Conservation (phyloP, 192 early-diverging fungal species). For the Allomyces macrogynus region DNA sequence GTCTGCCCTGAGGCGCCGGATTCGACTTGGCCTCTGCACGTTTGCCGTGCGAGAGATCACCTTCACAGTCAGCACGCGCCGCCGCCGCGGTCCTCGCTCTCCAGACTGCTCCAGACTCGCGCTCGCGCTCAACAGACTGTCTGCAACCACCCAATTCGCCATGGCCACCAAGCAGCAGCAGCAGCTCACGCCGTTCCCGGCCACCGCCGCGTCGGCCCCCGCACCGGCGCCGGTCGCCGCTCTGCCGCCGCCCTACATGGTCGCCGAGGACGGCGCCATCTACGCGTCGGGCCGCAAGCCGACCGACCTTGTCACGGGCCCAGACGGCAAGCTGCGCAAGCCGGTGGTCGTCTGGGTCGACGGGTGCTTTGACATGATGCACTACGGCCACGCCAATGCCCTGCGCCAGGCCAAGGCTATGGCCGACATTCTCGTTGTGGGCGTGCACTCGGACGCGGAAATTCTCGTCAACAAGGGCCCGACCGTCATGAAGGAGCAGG, state of each 20-base stretch:
- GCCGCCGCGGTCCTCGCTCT: no score
- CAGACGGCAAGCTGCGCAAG: not conserved
- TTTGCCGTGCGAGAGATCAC: no score
- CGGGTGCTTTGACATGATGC: conserved; percentile 95
- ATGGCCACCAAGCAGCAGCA: no score
- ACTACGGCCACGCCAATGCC: conserved; percentile 92
- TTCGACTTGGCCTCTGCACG: no score
- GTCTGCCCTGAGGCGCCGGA: no score
- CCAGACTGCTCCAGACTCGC: no score
- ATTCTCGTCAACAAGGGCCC: conserved; percentile 88
- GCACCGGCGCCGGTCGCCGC: no score
- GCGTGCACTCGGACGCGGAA: conserved; percentile 87
- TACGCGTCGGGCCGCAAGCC: not conserved
- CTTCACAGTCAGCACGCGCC: no score
- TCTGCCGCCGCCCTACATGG: not conserved
- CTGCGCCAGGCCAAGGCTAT: conserved; percentile 87
- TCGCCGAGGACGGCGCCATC: not conserved
- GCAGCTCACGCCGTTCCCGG: no score
- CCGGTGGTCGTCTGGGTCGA: conserved; percentile 52
- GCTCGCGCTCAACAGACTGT: no score
- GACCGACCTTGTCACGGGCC: not conserved
- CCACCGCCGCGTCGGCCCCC: no score
- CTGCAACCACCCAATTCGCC: no score
- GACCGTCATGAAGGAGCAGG: conserved; percentile 88
- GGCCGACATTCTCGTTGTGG: conserved; percentile 85